phyloP scores from a whole-genome alignment of 2,329 filamentous ascomycete species.

The Exophiala mesophila region DNA sequence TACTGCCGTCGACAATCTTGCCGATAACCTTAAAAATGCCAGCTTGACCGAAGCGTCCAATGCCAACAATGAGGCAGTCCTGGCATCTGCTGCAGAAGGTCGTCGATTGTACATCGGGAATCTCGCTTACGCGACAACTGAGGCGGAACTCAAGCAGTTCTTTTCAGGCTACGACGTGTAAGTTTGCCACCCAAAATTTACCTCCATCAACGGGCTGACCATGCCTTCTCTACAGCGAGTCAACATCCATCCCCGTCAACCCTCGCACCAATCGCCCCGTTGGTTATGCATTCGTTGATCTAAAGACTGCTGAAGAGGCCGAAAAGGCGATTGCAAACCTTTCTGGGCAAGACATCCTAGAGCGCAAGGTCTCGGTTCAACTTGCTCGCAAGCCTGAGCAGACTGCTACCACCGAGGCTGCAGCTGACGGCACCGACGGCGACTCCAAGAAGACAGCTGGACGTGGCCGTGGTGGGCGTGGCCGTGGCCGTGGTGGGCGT shows the following conservation, averaged over 20 bases:
- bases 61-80: constrained; percentile 81
- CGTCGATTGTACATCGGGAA: constrained; percentile 99
- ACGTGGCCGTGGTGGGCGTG: constrained; percentile 57
- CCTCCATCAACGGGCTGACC: constrained; percentile 26
- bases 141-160: constrained; percentile 99
- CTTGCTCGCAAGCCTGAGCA: constrained; percentile 95
- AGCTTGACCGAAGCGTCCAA: constrained; percentile 58
- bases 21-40: constrained; percentile 62
- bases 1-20: constrained; percentile 67
- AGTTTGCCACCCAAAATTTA: constrained; percentile 44
- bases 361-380: constrained; percentile 98
- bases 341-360: constrained; percentile 94
- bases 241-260: constrained; percentile 98
- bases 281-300: constrained; percentile 97
- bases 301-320: constrained; percentile 89
- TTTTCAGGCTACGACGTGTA: constrained; percentile 99
- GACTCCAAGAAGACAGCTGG: constrained; percentile 53
- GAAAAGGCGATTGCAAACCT: constrained; percentile 93
- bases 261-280: constrained; percentile 97
- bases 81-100: constrained; percentile 96
- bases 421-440: constrained; percentile 63
- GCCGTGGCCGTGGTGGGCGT: constrained; percentile 60
- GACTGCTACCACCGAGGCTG: constrained; percentile 68
- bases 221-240: constrained; percentile 63
- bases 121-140: constrained; percentile 99